Evolutionary conservation across 1,284 basidiomycete genomes (phyloP), one percentile per base, ranked within the genome.

Genomic region (Ganoderma multipileum): DNA sequence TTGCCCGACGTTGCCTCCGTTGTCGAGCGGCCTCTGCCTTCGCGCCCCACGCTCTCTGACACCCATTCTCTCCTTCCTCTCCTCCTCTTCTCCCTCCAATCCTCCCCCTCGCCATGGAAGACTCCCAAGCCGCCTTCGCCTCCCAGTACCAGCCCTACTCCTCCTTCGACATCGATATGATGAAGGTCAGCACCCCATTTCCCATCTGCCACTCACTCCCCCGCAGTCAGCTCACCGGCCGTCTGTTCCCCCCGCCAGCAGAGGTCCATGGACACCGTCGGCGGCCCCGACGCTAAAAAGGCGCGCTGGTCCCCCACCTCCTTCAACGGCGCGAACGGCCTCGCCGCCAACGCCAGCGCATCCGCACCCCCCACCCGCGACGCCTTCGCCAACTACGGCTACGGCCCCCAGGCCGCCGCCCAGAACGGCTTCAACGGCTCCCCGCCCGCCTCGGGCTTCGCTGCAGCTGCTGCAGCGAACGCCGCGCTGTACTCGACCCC

Each of bases 211-310:
- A 20, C 47, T 41, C 33, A 8, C 52, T 33, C 28, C 23, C 30
- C 18, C 39, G 44, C 50, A 38, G 26, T 50, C 39, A 28, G 64
- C 64, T 70, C 61, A 72, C 59, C 33, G n/a, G 28, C 41, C 14
- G 28, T 62, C 44, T 18, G 33, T n/a, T n/a, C 33, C 18, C 47
- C 33, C 58, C 67, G 63, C 67, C 54, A 68, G 30, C 79, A 92
- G 91, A 86, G 90, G 81, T 88, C 93, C 68, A 93, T 95, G 85
- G 94, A 95, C 82, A 80, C 90, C 77, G 85, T 87, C 73, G 90
- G 89, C 77, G 92, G 92, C 76, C 91, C 92, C 75, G 92, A 94
- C 81, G 85, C 91, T 63, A 95, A 95, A 87, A 95, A 95, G 82
- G 89, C 93, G 67, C 91, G 93, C 73, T 94, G 92, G 92, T 93